Conservation (phyloP, 345 rosid genomes). For the Gossypium australe region DNA sequence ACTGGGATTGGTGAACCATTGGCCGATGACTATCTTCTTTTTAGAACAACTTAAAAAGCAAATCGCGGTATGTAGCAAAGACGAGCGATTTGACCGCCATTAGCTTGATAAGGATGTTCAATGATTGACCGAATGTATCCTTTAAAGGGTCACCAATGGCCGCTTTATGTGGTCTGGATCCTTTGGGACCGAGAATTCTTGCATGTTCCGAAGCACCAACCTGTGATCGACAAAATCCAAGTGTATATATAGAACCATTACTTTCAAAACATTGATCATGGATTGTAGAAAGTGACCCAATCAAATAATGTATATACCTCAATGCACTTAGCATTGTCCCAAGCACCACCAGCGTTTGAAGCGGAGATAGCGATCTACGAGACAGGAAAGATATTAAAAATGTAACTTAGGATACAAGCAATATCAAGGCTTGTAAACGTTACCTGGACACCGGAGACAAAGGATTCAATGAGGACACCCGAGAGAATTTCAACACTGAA, state of each 20-base stretch:
- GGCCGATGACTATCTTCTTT: too few species aligned
- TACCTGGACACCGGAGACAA: slow-evolving; percentile 94
- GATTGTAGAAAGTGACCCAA: neutral
- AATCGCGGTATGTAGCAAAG: slow-evolving; percentile 84
- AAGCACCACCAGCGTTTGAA: slow-evolving; percentile 94
- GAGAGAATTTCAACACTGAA: slow-evolving; percentile 86
- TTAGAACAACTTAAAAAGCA: slow-evolving; percentile 58
- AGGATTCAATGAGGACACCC: slow-evolving; percentile 82
- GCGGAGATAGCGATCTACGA: slow-evolving; percentile 80
- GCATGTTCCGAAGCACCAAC: slow-evolving; percentile 93
- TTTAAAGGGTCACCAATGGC: slow-evolving; percentile 94
- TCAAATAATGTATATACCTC: slow-evolving; percentile 40
- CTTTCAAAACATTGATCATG: neutral
- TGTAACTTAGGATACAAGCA: too few species aligned
- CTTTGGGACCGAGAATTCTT: slow-evolving; percentile 75
- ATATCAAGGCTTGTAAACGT: neutral
- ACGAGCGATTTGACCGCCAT: slow-evolving; percentile 97
- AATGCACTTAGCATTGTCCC: slow-evolving; percentile 94
- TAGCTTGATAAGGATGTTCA: slow-evolving; percentile 92
- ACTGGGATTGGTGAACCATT: too few species aligned
- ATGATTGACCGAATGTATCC: slow-evolving; percentile 95
- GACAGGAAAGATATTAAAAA: neutral
- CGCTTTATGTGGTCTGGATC: slow-evolving; percentile 91
- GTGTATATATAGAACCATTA: neutral
- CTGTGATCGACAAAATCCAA: slow-evolving; percentile 23